These are phyloP conservation scores for Oryza meyeriana DNA, from an alignment of 176 grass and related monocot species.

Conservation along the genomic window DNA sequence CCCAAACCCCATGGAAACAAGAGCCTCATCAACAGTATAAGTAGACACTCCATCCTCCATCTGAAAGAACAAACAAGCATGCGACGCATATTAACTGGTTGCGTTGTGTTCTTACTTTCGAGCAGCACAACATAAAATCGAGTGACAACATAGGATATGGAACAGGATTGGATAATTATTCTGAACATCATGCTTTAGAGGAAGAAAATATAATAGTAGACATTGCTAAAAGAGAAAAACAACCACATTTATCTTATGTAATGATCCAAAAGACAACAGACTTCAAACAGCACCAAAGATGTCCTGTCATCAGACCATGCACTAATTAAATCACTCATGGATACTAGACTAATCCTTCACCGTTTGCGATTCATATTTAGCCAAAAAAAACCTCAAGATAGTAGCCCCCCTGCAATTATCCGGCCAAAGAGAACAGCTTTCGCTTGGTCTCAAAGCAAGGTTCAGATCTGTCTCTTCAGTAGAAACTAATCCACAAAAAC, in stretches of 20 bases:
- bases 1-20: conserved; percentile 77
- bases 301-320: not conserved
- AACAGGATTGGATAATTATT: not conserved
- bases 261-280: not conserved
- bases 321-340: not conserved
- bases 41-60: conserved; percentile 66
- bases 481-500: not conserved
- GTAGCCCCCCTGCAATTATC: not conserved
- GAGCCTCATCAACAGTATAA: conserved; percentile 89
- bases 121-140: not conserved
- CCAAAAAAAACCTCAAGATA: not conserved
- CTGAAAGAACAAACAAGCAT: conserved; percentile 39
- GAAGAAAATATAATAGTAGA: not conserved
- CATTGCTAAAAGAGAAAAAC: too few species aligned
- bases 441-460: not conserved
- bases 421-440: not conserved
- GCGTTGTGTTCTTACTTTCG: not conserved
- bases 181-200: not conserved
- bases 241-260: not conserved
- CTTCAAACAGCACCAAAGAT: not conserved
- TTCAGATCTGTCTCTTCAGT: conserved; percentile 23
- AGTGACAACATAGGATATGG: not conserved
- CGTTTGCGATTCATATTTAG: not conserved
- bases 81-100: not conserved
- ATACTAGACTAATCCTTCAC: not conserved